Base-by-base conservation (phyloP, 352 stramenopile genomes). In the Globisporangium carolinianum region DNA sequence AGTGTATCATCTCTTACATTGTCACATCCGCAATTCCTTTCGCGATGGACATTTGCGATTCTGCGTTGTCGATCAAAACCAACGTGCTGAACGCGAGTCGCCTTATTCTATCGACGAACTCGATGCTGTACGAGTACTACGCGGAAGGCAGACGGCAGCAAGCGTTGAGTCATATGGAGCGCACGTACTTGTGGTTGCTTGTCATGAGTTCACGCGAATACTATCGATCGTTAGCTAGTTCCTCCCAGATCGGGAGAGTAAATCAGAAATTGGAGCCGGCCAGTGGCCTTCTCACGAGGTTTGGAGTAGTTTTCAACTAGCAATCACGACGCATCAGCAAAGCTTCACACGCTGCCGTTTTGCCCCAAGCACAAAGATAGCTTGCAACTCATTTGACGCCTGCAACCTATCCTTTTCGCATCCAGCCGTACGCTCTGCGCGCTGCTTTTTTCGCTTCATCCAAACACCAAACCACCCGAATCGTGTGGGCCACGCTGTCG, bases 271-370 rank as follows among this genome's bases (percentile, higher is more conserved):
- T 95, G 86, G 83, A 83, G 76, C 72, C 71, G 82, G 86, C 83
- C 83, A 91, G 82, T 92, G 83, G 86, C 82, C 78, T 87, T 81
- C 78, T 76, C 83, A 95, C 86, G 69, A 72, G 81, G 80, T 71
- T 95, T 95, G 86, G 86, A 95, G 81, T 95, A 95, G 86, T 95
- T 95, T 95, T 93, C 86, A 95, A 95, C 83, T 95, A 95, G 86
- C 86, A 95, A 95, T 92, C 84, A 95, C 86, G 86, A 95, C 85
- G 83, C 82, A 92, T 95, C 86, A 94, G 86, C 86, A 93, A 63
- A 94, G 83, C 86, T 94, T 95, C 86, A 95, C 83, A 86, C 82
- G 81, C 86, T 86, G 87, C 93, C 86, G 86, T 95, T 85, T 95
- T 95, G 86, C 86, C 86, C 86, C 86, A 95, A 94, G 86, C 86